These are phyloP conservation scores for Naganishia sp. DNA, from an alignment of 1,284 basidiomycete genomes.

Conservation along the genomic window DNA sequence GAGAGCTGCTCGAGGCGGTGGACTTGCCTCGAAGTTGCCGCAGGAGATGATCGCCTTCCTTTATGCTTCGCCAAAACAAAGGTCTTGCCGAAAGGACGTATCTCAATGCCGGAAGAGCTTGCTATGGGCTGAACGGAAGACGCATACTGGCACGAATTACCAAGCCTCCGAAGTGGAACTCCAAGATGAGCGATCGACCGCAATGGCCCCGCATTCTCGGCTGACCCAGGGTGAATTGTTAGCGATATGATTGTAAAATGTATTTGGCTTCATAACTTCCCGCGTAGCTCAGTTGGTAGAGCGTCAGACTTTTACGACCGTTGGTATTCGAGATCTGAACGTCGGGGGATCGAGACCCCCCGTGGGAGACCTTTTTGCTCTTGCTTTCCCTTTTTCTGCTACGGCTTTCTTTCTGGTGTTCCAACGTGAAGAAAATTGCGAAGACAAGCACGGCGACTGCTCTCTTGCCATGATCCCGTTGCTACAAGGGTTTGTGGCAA, in stretches of 20 bases:
- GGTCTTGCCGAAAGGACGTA: not conserved
- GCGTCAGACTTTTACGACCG: conserved; percentile 29
- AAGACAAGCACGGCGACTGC: too few species aligned
- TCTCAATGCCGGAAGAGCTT: too few species aligned
- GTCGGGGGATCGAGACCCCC: conserved; percentile 29
- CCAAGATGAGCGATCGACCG: not conserved
- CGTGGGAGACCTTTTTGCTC: conserved; percentile 21
- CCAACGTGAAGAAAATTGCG: too few species aligned
- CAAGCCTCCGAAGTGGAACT: not conserved
- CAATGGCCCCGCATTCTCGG: not conserved
- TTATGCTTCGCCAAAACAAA: too few species aligned
- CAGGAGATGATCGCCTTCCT: too few species aligned
- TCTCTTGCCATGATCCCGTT: too few species aligned
- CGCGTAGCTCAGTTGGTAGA: conserved; percentile 31
- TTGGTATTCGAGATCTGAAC: conserved; percentile 19
- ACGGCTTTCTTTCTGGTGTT: too few species aligned
- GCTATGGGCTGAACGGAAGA: not conserved
- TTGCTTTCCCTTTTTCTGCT: too few species aligned
- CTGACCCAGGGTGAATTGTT: not conserved
- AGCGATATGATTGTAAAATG: too few species aligned
- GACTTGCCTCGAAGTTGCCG: too few species aligned
- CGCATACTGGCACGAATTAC: not conserved
- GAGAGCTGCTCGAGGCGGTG: too few species aligned
- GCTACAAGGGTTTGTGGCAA: too few species aligned
- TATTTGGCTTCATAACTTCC: not conserved